Evolutionary conservation across 495 filamentous ascomycete genomes (phyloP), one percentile per base, ranked within the genome.

Genomic region (Paragyromitra xinjiangensis): DNA sequence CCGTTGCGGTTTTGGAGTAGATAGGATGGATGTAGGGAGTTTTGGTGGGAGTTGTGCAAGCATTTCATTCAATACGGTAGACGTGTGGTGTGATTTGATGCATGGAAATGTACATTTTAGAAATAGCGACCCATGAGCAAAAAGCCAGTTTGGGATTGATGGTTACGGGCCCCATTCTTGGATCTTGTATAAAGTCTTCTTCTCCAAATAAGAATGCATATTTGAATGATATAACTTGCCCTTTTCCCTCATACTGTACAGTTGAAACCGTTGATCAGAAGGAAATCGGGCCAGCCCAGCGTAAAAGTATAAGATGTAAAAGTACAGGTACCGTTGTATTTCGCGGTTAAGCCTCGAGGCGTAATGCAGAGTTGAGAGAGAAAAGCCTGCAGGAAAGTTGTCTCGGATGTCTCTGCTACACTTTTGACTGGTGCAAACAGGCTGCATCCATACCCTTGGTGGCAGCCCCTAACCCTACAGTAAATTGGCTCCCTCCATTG

Each of bases 1-100:
- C 91, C 64, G 92, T 92, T 81, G 96, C 92, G 51, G 85, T 86
- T 55, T 93, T 99, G 92, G 96, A 98, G 83, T 99, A 92, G 88
- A 81, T 39, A 42, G 9, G 29, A 34, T 29, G 42, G 29, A 26
- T 44, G 26, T 19, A 61, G 29, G 68, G 75, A 3, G 48, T 53
- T 22, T 19, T 63, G 39, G 19, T 22, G 39, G 39, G 39, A 44
- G n/a, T 16, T 37, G 59, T 63, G n/a, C 56, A 7, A 29, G 56
- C 29, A 59, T 59, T 37, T 56, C 22, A 56, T 56, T 56, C 53
- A 8, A 56, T 56, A 56, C 53, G 53, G 53, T 55, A 55, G 51
- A 55, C 51, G 51, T 55, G 19, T 4, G 53, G 53, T 56, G 53
- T 26, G 11, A 48, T 48, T 11, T 48, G 44, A 53, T 53, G 50